Conservation (phyloP, 169 alveolate genomes). For the Cystoisospora suis region DNA sequence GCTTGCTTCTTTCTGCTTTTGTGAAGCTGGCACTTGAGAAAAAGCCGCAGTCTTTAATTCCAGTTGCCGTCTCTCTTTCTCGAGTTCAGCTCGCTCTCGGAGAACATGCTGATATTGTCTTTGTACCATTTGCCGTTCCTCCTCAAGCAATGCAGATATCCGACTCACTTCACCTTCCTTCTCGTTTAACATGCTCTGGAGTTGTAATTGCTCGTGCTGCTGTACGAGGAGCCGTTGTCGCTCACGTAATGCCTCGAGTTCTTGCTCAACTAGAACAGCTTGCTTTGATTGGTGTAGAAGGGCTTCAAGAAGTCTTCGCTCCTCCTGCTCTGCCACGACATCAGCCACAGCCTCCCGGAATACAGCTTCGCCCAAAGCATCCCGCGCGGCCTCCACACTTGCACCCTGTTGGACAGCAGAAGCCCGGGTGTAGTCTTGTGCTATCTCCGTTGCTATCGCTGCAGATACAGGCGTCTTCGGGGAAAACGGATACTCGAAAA, state of each 20-base stretch:
- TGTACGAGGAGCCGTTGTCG: neutral
- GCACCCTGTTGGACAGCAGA: neutral
- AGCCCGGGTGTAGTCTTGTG: neutral
- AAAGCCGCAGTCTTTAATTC: neutral
- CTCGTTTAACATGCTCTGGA: neutral
- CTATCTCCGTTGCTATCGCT: neutral
- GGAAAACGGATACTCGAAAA: constrained; percentile 7
- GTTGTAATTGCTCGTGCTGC: neutral
- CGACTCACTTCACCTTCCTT: neutral
- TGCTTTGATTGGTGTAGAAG: neutral
- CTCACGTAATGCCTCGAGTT: neutral
- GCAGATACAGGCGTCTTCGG: neutral
- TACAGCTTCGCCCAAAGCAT: neutral
- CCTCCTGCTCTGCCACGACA: neutral
- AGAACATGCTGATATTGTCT: neutral
- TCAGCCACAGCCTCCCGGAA: neutral
- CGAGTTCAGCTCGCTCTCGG: neutral
- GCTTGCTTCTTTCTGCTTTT: neutral
- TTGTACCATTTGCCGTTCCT: neutral
- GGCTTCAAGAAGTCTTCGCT: neutral
- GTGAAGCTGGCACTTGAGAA: neutral
- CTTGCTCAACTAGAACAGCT: neutral
- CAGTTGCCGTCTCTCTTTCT: no score
- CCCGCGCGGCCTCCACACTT: neutral
- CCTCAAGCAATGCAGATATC: neutral